Evolutionary conservation across 2,329 filamentous ascomycete genomes (phyloP).

Genomic region (Triangularia setosa): DNA sequence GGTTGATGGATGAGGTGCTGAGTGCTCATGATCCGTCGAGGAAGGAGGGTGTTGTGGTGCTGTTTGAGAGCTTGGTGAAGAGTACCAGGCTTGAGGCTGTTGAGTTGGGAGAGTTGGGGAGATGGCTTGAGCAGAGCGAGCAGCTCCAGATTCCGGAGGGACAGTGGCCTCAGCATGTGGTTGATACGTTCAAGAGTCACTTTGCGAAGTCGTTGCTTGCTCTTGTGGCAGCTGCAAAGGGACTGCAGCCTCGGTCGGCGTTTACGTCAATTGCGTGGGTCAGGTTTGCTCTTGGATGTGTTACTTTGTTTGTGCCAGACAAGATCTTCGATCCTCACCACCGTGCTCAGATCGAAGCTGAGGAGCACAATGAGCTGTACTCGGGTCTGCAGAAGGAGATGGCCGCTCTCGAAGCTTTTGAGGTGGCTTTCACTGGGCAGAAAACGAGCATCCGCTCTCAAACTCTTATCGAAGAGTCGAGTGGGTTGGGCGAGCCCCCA

Average conservation of each 20-base stretch:
- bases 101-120: constrained; percentile 2
- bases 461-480: constrained; percentile 59
- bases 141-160: constrained; percentile 28
- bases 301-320: constrained; percentile 82
- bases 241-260: constrained; percentile 26
- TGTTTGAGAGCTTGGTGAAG: constrained; percentile 24
- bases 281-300: constrained; percentile 66
- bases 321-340: constrained; percentile 78
- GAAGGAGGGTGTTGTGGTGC: constrained; percentile 25
- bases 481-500: constrained; percentile 62
- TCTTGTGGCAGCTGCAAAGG: constrained; percentile 36
- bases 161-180: constrained; percentile 33
- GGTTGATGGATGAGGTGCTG: constrained; percentile 42
- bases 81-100: neutral
- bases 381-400: constrained; percentile 54
- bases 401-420: constrained; percentile 60
- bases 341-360: constrained; percentile 61
- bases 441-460: constrained; percentile 62
- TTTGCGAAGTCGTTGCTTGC: constrained; percentile 45
- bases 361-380: constrained; percentile 53
- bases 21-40: constrained; percentile 36
- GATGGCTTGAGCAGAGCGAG: constrained; percentile 17
- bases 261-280: constrained; percentile 65
- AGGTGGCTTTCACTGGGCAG: constrained; percentile 64
- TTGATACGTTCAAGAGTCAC: constrained; percentile 37